Conservation (phyloP, 371 early-diverging fungal species). For the Funneliformis caledonium region DNA sequence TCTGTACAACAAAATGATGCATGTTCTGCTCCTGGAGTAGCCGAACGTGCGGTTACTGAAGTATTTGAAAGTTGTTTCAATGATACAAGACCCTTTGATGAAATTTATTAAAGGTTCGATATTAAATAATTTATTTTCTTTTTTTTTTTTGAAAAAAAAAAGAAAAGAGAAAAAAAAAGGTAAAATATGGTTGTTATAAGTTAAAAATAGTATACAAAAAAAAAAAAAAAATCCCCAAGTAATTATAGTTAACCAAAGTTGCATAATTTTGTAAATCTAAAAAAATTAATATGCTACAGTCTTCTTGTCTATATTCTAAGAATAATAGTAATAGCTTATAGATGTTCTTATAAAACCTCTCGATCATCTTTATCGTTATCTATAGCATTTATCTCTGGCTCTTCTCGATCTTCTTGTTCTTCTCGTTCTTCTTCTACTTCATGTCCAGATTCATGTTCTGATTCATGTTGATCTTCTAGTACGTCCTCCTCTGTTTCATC, state of each 20-base stretch:
- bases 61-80: constrained; percentile 92
- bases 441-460: constrained; percentile 16
- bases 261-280: background rate
- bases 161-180: background rate
- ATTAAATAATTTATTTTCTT: background rate
- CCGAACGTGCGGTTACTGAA: constrained; percentile 85
- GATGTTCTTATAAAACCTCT: background rate
- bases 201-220: background rate
- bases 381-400: background rate
- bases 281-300: background rate
- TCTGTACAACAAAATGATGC: constrained; percentile 76
- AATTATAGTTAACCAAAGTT: background rate
- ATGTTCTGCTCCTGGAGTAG: constrained; percentile 76
- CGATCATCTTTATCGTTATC: background rate
- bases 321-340: background rate
- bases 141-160: background rate
- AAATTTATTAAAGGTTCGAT: constrained; percentile 69
- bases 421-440: constrained; percentile 20
- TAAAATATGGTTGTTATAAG: background rate
- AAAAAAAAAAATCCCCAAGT: background rate
- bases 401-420: background rate
- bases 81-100: constrained; percentile 94
- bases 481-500: constrained; percentile 10
- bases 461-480: background rate
- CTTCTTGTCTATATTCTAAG: background rate